phyloP scores from a whole-genome alignment of 164 flowering plant species.

The Litsea cubeba region DNA sequence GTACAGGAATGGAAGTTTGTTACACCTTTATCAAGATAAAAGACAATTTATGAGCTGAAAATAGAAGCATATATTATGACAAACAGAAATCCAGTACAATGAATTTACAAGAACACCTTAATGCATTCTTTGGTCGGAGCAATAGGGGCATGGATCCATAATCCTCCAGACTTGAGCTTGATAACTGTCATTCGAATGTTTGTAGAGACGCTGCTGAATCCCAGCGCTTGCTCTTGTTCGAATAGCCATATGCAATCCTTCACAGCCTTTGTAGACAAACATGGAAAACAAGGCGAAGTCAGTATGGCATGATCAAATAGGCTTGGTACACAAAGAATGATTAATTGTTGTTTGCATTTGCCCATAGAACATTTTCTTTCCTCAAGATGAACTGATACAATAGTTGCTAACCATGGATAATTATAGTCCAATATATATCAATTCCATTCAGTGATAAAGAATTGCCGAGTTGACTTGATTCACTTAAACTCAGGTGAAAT shows the following conservation, averaged over 20 bases:
- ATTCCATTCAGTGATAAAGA: too few relatives aligned
- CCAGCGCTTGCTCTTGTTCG: slow-evolving; percentile 96
- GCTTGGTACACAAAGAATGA: too few relatives aligned
- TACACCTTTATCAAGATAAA: background rate
- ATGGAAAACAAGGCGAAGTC: slow-evolving; percentile 5
- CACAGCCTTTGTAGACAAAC: slow-evolving; percentile 46
- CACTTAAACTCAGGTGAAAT: too few relatives aligned
- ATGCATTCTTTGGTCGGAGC: slow-evolving; percentile 97
- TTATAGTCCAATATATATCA: background rate
- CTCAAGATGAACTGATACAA: background rate
- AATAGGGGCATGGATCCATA: slow-evolving; percentile 98
- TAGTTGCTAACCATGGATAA: background rate
- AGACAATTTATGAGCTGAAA: background rate
- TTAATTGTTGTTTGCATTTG: too few relatives aligned
- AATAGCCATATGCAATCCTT: slow-evolving; percentile 87
- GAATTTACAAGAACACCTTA: slow-evolving; percentile 40
- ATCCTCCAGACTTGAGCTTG: slow-evolving; percentile 95
- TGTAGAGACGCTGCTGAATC: slow-evolving; percentile 95
- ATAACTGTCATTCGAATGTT: slow-evolving; percentile 94
- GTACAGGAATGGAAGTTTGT: background rate
- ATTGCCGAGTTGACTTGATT: too few relatives aligned
- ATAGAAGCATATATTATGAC: background rate
- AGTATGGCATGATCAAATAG: background rate
- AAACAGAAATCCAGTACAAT: background rate
- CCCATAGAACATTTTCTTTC: background rate